A percentile compares a stretch with the other conserved stretches of the same genome.
phyloP scores from a whole-genome alignment of 164 flowering plant genomes.

The Annona squamosa region DNA sequence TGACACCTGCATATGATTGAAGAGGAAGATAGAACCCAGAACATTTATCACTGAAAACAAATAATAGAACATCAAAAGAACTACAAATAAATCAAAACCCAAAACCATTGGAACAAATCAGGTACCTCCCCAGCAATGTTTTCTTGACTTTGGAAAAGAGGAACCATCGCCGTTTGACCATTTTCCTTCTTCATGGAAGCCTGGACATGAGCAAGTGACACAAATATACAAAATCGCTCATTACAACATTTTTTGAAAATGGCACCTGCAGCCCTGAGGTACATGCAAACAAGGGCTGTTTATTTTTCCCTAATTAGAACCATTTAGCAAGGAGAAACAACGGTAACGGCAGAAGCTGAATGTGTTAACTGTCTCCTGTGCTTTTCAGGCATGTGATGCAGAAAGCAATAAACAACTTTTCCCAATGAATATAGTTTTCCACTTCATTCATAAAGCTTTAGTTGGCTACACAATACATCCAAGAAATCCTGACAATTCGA shows the following conservation, averaged over 20 bases:
- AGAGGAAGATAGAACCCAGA: not conserved
- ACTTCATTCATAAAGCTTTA: not conserved
- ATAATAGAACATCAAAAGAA: not conserved
- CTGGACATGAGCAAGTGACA: constrained; percentile 24
- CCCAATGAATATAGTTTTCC: not conserved
- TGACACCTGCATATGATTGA: constrained; percentile 39
- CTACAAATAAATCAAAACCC: constrained; percentile 1
- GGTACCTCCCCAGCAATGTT: constrained; percentile 82
- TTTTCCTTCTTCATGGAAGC: constrained; percentile 77
- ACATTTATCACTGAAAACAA: not conserved
- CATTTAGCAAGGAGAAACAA: not conserved
- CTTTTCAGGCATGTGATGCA: not conserved
- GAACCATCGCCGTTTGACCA: constrained; percentile 70
- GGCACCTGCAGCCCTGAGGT: not conserved
- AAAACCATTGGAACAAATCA: constrained; percentile 4
- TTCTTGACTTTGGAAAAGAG: constrained; percentile 87
- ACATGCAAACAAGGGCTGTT: too few relatives aligned
- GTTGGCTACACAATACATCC: not conserved
- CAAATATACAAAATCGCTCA: not conserved
- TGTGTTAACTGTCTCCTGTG: not conserved
- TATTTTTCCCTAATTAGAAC: too few relatives aligned
- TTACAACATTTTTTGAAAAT: not conserved
- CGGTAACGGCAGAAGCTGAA: not conserved
- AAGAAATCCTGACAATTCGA: not conserved
- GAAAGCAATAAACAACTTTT: not conserved